Percentiles rank a stretch among this genome's conserved stretches.
phyloP scores from a whole-genome alignment of 73 alveolate species.

The Paramecium octaurelia region DNA sequence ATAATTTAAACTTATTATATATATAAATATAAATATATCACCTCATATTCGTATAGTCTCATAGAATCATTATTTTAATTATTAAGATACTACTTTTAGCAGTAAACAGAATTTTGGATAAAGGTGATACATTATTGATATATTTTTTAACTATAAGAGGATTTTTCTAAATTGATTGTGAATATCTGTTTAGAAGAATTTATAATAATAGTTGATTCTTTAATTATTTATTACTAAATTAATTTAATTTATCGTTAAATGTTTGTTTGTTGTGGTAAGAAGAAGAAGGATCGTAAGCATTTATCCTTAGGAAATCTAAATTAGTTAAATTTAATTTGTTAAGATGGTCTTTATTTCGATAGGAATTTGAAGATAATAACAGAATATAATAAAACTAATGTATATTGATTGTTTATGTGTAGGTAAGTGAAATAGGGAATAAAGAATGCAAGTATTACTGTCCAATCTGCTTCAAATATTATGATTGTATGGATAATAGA shows the following conservation, averaged over 20 bases:
- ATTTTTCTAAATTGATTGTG: no score
- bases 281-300: conserved; percentile 17
- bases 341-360: conserved; percentile 36
- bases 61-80: no score
- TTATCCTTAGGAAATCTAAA: not conserved
- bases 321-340: conserved; percentile 11
- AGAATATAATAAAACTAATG: conserved; percentile 26
- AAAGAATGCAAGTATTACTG: conserved; percentile 9
- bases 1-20: no score
- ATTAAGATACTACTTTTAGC: no score
- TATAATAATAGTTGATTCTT: not conserved
- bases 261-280: conserved; percentile 22
- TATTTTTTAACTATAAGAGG: no score
- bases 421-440: not conserved
- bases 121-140: no score
- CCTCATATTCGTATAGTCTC: no score
- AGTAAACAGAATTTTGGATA: no score
- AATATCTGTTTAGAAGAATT: not conserved
- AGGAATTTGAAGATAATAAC: conserved; percentile 23
- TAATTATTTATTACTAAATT: not conserved
- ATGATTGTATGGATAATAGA: not conserved
- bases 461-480: conserved; percentile 40
- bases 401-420: not conserved
- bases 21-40: no score
- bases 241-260: not conserved